Base-by-base conservation (phyloP, 768 basidiomycete species). In the Phaeolepiota aurea region DNA sequence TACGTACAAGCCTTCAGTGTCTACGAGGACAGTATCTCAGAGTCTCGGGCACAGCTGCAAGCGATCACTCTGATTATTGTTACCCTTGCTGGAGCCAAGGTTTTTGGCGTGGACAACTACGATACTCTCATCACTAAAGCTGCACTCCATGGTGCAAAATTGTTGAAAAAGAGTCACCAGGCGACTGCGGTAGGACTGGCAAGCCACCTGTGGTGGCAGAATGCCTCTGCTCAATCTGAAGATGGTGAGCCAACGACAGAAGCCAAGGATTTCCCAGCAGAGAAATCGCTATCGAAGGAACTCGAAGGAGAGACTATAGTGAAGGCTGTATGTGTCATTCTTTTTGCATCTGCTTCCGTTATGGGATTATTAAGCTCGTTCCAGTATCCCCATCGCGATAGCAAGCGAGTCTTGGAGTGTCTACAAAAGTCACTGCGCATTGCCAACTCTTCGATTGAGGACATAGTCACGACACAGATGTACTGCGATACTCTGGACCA, bases 191-290 rank as follows among this genome's bases (percentile, higher is more conserved):
- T 98, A 15, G 81, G 87, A 37, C 70, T 91, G 20, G 96, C 96
- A 5, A 96, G 92, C 57, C 96, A 99, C 63, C 64, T 99, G 50
- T 99, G 94, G 94, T 99, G 93, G 93, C 96, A 98, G 57, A 85
- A 85, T 46, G 68, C 77, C 18, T 9, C 18, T 18, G 59, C 71
- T 1, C 48, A 63, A 15, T 47, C 62, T 41, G 56, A 61, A 0
- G 56, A 59, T 16, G 77, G 71, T 11, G 71, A 69, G 40, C 55
- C 51, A 13, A 52, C 59, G 19, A 48, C 61, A 16, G 48, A 57
- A 15, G 54, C 56, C 4, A 61, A 64, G 34, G 56, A 60, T 38
- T 48, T 56, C 21, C 51, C 57, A 10, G 37, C 54, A 14, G 74
- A 73, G 44, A 66, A 64, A 37, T 62, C 68, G 20, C 25, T 50